These are phyloP conservation scores for Obelidium mucronatum DNA, from an alignment of 192 early-diverging fungal genomes.

Conservation along the genomic window DNA sequence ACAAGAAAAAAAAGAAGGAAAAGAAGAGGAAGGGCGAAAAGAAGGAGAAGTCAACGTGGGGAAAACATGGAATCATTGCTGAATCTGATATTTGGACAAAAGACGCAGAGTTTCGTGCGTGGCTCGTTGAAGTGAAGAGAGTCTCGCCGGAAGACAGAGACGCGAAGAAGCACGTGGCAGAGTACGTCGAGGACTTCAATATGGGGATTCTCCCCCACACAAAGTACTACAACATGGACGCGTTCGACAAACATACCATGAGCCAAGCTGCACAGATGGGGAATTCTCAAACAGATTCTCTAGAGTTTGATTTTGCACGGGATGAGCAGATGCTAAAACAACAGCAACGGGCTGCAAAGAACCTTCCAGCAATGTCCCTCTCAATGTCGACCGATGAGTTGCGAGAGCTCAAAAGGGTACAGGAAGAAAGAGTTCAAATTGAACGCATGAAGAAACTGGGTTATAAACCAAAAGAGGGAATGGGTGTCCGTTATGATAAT, in stretches of 20 bases:
- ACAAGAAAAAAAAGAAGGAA: constrained; percentile 41
- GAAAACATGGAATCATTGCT: constrained; percentile 42
- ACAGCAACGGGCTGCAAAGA: constrained; percentile 16
- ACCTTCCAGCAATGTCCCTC: constrained; percentile 22
- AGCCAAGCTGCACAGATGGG: not conserved
- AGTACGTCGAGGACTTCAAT: constrained; percentile 60
- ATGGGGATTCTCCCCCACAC: constrained; percentile 48
- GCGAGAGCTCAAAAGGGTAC: constrained; percentile 50
- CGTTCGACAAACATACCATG: constrained; percentile 3
- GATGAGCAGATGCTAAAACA: constrained; percentile 24
- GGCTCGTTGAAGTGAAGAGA: constrained; percentile 60
- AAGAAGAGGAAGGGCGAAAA: constrained; percentile 39
- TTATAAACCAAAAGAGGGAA: constrained; percentile 43
- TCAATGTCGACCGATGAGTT: constrained; percentile 48
- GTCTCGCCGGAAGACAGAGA: constrained; percentile 45
- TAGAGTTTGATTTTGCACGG: constrained; percentile 28
- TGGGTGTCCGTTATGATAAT: constrained; percentile 56
- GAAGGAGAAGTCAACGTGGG: constrained; percentile 19
- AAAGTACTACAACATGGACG: constrained; percentile 47
- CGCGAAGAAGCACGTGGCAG: constrained; percentile 49
- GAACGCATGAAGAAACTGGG: constrained; percentile 56
- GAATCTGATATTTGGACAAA: constrained; percentile 32
- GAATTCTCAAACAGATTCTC: too few relatives aligned
- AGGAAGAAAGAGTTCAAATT: constrained; percentile 50
- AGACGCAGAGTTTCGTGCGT: constrained; percentile 56